Evolutionary conservation across 1,139 yeast species (phyloP).

Genomic region (Blastobotrys ciferrii): DNA sequence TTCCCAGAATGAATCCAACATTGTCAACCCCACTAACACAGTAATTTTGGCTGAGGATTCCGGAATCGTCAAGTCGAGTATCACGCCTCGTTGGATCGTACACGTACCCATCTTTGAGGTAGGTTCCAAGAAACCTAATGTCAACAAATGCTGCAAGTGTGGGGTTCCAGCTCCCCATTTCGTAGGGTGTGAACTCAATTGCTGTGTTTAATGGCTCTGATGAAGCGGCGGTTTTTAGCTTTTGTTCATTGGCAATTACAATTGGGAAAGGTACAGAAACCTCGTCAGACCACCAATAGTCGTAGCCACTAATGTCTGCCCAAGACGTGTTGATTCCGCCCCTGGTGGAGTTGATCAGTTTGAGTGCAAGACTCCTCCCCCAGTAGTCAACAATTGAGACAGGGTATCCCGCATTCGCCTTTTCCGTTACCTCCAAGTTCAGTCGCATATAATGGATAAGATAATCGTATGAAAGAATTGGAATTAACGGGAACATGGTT

Average conservation of each 20-base stretch:
- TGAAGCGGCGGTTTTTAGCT: conserved; percentile 42
- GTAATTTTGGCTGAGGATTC: not conserved
- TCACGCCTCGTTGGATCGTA: not conserved
- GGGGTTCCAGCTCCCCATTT: conserved; percentile 89
- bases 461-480: conserved; percentile 1
- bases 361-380: conserved; percentile 81
- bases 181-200: conserved; percentile 78
- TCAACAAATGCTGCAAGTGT: conserved; percentile 65
- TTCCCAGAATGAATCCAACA: conserved; percentile 72
- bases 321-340: conserved; percentile 64
- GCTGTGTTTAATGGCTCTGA: conserved; percentile 33
- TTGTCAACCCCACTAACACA: conserved; percentile 73
- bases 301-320: conserved; percentile 55
- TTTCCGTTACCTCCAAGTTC: conserved; percentile 12
- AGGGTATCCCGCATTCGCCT: conserved; percentile 57
- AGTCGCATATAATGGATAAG: conserved; percentile 9
- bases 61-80: conserved; percentile 48
- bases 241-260: conserved; percentile 70
- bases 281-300: conserved; percentile 50
- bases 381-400: conserved; percentile 75
- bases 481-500: not conserved
- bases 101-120: conserved; percentile 50
- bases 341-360: conserved; percentile 53
- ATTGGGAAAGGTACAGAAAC: conserved; percentile 75
- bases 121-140: conserved; percentile 70